Percentiles rank a stretch among this genome's conserved stretches.
Evolutionary conservation across 345 rosid species (phyloP).

Genomic region (Microthlaspi erraticum): DNA sequence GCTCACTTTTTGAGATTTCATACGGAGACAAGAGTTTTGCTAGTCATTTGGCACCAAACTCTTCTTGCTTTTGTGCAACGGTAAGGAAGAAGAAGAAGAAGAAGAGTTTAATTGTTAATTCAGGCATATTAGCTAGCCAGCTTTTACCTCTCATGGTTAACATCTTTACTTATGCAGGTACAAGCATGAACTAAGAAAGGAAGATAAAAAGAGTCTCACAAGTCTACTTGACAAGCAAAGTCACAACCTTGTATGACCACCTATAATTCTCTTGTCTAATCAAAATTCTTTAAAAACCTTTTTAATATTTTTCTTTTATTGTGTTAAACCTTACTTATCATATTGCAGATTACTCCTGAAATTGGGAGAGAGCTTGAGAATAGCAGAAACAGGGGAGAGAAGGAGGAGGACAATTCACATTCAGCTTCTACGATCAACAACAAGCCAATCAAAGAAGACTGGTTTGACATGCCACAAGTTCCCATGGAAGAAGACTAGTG

Average conservation of each 20-base stretch:
- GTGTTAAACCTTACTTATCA: neutral
- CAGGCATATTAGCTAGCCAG: no score
- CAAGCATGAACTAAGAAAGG: no score
- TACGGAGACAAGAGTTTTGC: neutral
- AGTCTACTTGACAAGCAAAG: no score
- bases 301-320: neutral
- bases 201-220: no score
- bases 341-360: conserved; percentile 2
- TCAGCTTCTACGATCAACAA: neutral
- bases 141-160: no score
- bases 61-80: conserved; percentile 17
- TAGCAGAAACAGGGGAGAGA: conserved; percentile 22
- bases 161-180: no score
- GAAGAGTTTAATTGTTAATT: no score
- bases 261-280: no score
- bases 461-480: conserved; percentile 23
- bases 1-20: conserved; percentile 23
- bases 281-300: no score
- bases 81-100: conserved; percentile 8
- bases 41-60: conserved; percentile 18
- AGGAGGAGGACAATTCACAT: neutral
- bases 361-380: conserved; percentile 24
- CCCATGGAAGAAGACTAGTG: conserved; percentile 23
- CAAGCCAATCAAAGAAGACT: conserved; percentile 22
- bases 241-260: no score